Conservation (phyloP, 1,139 yeast genomes). For the Hemisphaericaspora subhashii region DNA sequence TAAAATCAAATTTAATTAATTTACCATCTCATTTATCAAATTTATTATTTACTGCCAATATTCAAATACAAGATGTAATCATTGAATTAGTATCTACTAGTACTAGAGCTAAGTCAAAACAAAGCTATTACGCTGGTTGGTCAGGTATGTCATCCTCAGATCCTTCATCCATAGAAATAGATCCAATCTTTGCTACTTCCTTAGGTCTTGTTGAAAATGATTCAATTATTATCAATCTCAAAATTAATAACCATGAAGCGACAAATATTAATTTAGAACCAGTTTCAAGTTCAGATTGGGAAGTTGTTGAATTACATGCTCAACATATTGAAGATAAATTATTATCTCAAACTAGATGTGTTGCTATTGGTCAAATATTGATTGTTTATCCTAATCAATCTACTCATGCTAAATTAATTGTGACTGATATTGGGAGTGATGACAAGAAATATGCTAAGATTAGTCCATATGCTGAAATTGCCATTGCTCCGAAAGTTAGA, state of each 20-base stretch:
- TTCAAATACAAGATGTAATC: constrained; percentile 61
- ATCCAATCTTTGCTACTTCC: constrained; percentile 41
- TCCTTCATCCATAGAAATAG: constrained; percentile 36
- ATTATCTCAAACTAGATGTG: constrained; percentile 79
- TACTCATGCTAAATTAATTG: constrained; percentile 61
- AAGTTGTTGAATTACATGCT: constrained; percentile 81
- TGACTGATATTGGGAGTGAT: constrained; percentile 55
- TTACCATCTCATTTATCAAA: constrained; percentile 54
- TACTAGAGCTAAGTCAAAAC: constrained; percentile 14
- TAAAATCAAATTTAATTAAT: constrained; percentile 57
- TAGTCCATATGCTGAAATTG: constrained; percentile 73
- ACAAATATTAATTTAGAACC: constrained; percentile 77
- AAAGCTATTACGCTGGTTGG: constrained; percentile 69
- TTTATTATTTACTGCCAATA: constrained; percentile 52
- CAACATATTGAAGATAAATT: constrained; percentile 71
- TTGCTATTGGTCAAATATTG: constrained; percentile 57
- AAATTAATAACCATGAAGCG: constrained; percentile 51
- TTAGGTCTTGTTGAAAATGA: constrained; percentile 52
- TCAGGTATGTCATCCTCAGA: constrained; percentile 57
- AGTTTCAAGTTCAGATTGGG: constrained; percentile 81
- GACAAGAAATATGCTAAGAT: constrained; percentile 53
- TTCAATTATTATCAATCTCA: constrained; percentile 40
- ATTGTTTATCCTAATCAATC: constrained; percentile 73
- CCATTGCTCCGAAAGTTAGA: constrained; percentile 76
- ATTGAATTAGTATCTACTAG: constrained; percentile 40